Evolutionary conservation across 768 basidiomycete genomes (phyloP), one percentile per base, ranked within the genome.

Genomic region (Royoungia palumana): DNA sequence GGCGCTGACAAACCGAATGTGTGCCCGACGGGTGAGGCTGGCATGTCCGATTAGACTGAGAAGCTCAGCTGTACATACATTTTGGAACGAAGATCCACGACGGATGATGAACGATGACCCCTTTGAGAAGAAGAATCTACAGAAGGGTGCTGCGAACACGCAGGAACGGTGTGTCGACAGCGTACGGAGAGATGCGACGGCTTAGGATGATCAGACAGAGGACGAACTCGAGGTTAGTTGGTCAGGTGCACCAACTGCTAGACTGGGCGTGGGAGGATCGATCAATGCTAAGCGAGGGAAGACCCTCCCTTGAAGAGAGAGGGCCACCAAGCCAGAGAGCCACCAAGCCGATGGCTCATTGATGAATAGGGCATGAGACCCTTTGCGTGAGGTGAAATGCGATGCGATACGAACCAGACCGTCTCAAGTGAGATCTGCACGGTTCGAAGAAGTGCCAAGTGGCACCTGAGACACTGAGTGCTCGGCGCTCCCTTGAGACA

Each of bases 141-240:
- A 44, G 30, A n/a, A 37, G 14, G 37, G 32, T 6, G 45, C 44
- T 59, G 56, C 22, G 37, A 43, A 56, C 63, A 61, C 56, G 63
- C 56, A 54, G 44, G 28, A 49, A 58, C 55, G 63, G 54, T 56
- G 54, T 8, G 54, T 54, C 38, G 52, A 49, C n/a, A 51, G 34
- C 46, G 42, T 42, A 51, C 38, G 32, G 30, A 32, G 30, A 32
- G 45, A 53, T 41, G 47, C 52, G 32, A 41, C 51, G 51, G 35
- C 8, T 17, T 44, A 46, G 21, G 35, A 44, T 24, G 27, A 13
- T 16, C n/a, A 28, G 32, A 10, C 10, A 28, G 12, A 28, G 28
- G 28, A 12, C 2, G 27, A 5, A 4, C 2, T 2, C 13, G 28
- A 28, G 10, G 20, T 41, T 52, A 34, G 39, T 44, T 43, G 46